phyloP scores from a whole-genome alignment of 305 asterid genomes.

The Solanum aculeatissimum region DNA sequence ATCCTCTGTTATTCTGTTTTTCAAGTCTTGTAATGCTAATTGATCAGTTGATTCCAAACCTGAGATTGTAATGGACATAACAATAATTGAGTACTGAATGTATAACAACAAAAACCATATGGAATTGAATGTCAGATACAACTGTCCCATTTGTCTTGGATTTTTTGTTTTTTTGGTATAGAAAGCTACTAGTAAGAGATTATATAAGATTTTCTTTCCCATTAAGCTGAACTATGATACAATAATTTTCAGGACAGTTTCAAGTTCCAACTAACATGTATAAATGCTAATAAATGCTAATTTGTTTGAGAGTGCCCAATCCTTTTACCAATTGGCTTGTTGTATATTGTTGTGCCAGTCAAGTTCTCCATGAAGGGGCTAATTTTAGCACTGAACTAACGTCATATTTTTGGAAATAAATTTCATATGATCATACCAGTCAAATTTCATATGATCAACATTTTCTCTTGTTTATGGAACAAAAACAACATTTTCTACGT shows the following conservation, averaged over 20 bases:
- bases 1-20: constrained; percentile 5
- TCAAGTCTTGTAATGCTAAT: constrained; percentile 4
- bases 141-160: not conserved
- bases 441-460: not conserved
- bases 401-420: not conserved
- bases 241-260: not conserved
- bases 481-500: not conserved
- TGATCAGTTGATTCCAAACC: not conserved
- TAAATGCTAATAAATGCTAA: not conserved
- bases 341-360: not conserved
- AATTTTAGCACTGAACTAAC: not conserved
- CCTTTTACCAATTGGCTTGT: not conserved
- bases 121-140: not conserved
- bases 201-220: not conserved
- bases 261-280: not conserved
- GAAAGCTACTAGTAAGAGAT: not conserved
- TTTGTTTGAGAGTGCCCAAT: not conserved
- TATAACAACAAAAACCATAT: not conserved
- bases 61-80: not conserved
- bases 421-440: not conserved
- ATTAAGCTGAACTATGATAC: not conserved
- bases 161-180: not conserved
- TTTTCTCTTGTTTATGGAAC: not conserved
- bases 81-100: not conserved
- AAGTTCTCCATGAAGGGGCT: not conserved